Evolutionary conservation across 148 eudicot species (phyloP).

Genomic region (Limonium bicolor): DNA sequence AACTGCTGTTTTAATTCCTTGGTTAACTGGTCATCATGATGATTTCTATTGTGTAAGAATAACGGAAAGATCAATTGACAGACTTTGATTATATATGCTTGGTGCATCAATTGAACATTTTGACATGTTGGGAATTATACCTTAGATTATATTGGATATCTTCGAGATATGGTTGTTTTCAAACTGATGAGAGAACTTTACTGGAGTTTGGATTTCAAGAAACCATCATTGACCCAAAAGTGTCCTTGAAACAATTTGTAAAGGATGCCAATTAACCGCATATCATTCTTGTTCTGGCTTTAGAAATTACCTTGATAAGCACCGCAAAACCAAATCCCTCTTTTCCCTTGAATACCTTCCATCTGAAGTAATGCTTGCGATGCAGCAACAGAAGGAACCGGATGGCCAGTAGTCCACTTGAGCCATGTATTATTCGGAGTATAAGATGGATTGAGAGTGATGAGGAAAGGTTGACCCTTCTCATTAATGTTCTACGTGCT

Average conservation of each 20-base stretch:
- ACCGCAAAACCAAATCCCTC: conserved; percentile 92
- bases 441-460: conserved; percentile 70
- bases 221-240: not conserved
- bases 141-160: too few relatives aligned
- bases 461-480: conserved; percentile 40
- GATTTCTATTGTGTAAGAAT: too few relatives aligned
- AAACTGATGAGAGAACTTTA: not conserved
- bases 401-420: conserved; percentile 81
- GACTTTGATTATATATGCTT: too few relatives aligned
- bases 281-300: not conserved
- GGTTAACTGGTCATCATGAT: too few relatives aligned
- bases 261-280: not conserved
- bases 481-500: conserved; percentile 50
- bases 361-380: conserved; percentile 65
- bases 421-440: conserved; percentile 54
- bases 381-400: conserved; percentile 80
- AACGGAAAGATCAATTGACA: too few relatives aligned
- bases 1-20: too few relatives aligned
- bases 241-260: not conserved
- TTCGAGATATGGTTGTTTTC: too few relatives aligned
- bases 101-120: too few relatives aligned
- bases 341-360: conserved; percentile 64
- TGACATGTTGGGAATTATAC: too few relatives aligned
- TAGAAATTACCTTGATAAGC: conserved; percentile 61
- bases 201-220: not conserved